Conservation (phyloP, 2,329 filamentous ascomycete genomes). For the Nigrospora oryzae region DNA sequence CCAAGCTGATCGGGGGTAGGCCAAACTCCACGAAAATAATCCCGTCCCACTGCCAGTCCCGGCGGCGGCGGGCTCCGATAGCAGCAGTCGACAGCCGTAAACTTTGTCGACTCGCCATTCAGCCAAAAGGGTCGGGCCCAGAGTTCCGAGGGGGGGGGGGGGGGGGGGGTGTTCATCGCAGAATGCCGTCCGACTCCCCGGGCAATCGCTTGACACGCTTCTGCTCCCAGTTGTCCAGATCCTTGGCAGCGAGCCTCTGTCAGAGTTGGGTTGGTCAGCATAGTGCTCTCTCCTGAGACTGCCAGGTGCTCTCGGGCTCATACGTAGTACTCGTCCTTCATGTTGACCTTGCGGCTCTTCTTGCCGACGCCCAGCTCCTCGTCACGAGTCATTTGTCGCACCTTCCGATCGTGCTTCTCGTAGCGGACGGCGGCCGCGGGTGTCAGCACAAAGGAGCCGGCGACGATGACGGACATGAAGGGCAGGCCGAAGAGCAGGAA, state of each 20-base stretch:
- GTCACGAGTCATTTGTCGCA: slow-evolving; percentile 74
- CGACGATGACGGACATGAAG: slow-evolving; percentile 83
- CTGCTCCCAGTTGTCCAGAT: slow-evolving; percentile 94
- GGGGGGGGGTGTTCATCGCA: slow-evolving; percentile 34
- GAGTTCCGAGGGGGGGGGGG: not conserved
- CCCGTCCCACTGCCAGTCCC: not conserved
- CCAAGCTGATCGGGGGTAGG: not conserved
- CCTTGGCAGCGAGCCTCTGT: slow-evolving; percentile 75
- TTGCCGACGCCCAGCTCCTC: slow-evolving; percentile 79
- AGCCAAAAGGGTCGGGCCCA: no score
- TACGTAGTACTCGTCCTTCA: slow-evolving; percentile 83
- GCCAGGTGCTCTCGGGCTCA: slow-evolving; percentile 24
- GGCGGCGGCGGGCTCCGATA: not conserved
- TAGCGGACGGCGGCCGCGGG: slow-evolving; percentile 91
- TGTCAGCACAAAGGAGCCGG: slow-evolving; percentile 87
- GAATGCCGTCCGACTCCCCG: slow-evolving; percentile 79
- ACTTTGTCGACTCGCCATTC: not conserved
- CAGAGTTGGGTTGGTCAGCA: slow-evolving; percentile 8
- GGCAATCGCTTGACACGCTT: slow-evolving; percentile 84
- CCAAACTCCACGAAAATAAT: not conserved
- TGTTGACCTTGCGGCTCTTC: slow-evolving; percentile 62
- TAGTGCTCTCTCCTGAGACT: slow-evolving; percentile 7
- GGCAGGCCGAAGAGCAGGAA: slow-evolving; percentile 92
- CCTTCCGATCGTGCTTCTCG: slow-evolving; percentile 85
- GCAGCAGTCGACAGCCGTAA: not conserved